Evolutionary conservation across 163 green algal genomes (phyloP), one percentile per base, ranked within the genome.

Genomic region (Chlorella variabilis): DNA sequence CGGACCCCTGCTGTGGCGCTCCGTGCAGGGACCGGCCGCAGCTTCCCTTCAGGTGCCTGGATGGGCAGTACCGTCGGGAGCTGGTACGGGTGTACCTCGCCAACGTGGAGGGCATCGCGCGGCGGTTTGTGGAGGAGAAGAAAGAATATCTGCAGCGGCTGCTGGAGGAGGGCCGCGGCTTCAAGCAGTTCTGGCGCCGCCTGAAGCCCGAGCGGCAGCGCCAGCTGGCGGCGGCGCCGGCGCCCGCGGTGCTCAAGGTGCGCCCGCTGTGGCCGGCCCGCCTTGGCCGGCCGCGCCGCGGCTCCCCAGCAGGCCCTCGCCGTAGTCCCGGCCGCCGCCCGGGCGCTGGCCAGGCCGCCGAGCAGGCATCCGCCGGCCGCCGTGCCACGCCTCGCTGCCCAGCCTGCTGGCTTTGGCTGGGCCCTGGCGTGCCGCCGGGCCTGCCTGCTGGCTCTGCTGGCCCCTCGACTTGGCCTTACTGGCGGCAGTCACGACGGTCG

Each of bases 51-150:
- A 87, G 91, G 41, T 99, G 96, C 87, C 89, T 99, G 71, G 95
- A 99, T 75, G 84, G 94, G 18, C 94, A 98, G 87, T 99, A 99
- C 91, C 83, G 96, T 13, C 90, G 96, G 1, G 96, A 99, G 92
- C 94, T 99, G 48, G 93, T 98, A 78, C 93, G 96, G 0, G 96
- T 99, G 79, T 99, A 99, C 88, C 90, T 99, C 9, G 95, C 92
- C 41, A 99, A 99, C 85, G 95, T 99, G 81, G 96, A 99, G 91
- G 92, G 92, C 56, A 96, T 99, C 76, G 97, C 93, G 84, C 91
- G 95, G 20, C 89, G 94, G 21, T 98, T 98, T 87, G 91, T 96
- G 77, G 96, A 99, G 21, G 96, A 98, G 83, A 93, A 92, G 75
- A 87, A 92, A 0, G 89, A 91, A 38, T 84, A 88, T n/a, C 90